Base-by-base conservation (phyloP, 768 basidiomycete genomes). In the Lactifluus echinatus region DNA sequence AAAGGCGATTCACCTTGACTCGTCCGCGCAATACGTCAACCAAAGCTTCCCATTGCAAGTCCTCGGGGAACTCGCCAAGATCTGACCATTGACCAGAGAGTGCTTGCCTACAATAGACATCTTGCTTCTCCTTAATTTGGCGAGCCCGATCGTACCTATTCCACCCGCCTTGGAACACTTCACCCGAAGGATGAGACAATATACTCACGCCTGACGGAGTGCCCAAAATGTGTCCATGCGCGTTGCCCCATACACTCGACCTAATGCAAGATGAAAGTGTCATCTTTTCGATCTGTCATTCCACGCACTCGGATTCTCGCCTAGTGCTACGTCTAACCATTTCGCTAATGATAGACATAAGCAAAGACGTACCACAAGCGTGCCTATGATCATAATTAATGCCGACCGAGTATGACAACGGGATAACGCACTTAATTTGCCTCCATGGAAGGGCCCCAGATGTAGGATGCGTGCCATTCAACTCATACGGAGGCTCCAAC, bases 191-290 rank as follows among this genome's bases (percentile, higher is more conserved):
- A 49, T 50, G 15, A 56, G 64, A 42, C 49, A 19, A 28, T 21
- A 19, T 37, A 11, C 67, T 33, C 48, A 72, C 64, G 83, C 87
- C 56, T 82, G 64, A 10, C 90, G 80, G 71, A 86, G 87, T 28
- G 77, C 76, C 84, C 84, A 86, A 11, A 74, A 73, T 0, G 75
- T 76, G 65, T 95, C 92, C 82, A 93, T 86, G 28, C 91, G 81
- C 40, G 68, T 72, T 5, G 68, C 71, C 42, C 67, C 31, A 40
- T 63, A 63, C 14, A 65, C 56, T 7, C 65, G 49, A 42, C 64
- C 69, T 70, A 36, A 37, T 42, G 40, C 11, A 23, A 37, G 34
- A 19, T 19, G 7, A 23, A 36, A 15, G 37, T 21, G 40, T 23
- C 40, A 21, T 42, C 21, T 42, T 42, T 21, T 21, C 40, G 19